Base-by-base conservation (phyloP, 495 filamentous ascomycete species). In the Hyaloscypha hepaticicola region DNA sequence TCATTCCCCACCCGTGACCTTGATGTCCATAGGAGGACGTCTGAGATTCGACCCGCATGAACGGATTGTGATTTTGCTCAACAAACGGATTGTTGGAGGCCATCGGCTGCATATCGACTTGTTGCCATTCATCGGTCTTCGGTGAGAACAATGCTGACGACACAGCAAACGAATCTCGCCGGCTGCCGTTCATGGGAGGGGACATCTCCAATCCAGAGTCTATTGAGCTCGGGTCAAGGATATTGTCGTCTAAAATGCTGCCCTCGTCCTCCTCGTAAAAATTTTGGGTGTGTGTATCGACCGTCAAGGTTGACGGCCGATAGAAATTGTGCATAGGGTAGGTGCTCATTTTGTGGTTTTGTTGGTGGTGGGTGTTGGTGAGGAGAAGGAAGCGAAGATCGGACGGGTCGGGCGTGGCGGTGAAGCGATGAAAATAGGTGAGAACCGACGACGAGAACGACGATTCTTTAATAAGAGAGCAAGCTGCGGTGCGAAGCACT, bases 191-290 rank as follows among this genome's bases (percentile, higher is more conserved):
- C 77, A 87, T 82, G 66, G 85, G 82, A 50, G 89, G 82, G 58
- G 82, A 87, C 77, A 91, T 85, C 68, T 90, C 87, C 69, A 91
- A 78, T 34, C 87, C 85, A 19, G 85, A 85, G 72, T 88, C 85
- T 72, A 81, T 83, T 68, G 71, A 77, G 45, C 56, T 71, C 51
- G 79, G 80, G 74, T 93, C 91, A 66, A 94, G 83, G 73, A 93
- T 93, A 78, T 90, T 88, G 51, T 94, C 90, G 77, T 96, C 91
- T 67, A 96, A 79, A 75, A 93, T 88, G 74, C 84, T 89, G 75
- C 85, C 83, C 72, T 92, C 89, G 77, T 94, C 90, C 64, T 93
- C 90, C 66, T 93, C 90, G 66, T 88, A 84, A 78, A 80, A 87
- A 68, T 85, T 83, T 57, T 83, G 80, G 62, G 78, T 73, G 65